These are phyloP conservation scores for Hypocreales sp. DNA, from an alignment of 2,329 filamentous ascomycete species.

Conservation along the genomic window DNA sequence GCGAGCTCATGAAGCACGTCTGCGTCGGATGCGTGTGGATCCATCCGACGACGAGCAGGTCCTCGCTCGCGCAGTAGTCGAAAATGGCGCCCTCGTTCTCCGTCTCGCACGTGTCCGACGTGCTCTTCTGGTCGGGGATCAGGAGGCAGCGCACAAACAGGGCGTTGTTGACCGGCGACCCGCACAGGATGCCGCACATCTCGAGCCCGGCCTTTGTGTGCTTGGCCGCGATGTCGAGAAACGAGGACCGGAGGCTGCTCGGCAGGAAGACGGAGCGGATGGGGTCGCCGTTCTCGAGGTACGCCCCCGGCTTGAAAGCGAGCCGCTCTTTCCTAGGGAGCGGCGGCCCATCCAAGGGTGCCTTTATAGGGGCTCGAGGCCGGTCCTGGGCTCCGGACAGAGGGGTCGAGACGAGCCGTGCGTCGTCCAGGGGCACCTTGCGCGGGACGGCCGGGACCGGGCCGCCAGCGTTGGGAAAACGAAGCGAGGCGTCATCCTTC, in stretches of 20 bases:
- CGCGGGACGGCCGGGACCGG: constrained; percentile 11
- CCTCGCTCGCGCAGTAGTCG: constrained; percentile 74
- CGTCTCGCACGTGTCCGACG: constrained; percentile 88
- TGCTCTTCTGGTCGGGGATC: constrained; percentile 81
- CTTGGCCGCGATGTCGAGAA: constrained; percentile 54
- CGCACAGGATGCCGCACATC: constrained; percentile 89
- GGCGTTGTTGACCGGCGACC: constrained; percentile 80
- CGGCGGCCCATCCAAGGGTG: constrained; percentile 9
- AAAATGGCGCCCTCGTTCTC: constrained; percentile 74
- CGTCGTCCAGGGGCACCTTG: constrained; percentile 12
- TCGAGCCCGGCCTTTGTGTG: constrained; percentile 79
- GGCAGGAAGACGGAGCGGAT: constrained; percentile 83
- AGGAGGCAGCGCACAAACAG: constrained; percentile 80
- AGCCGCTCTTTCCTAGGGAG: constrained; percentile 40
- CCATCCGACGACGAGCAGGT: constrained; percentile 82
- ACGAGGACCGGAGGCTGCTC: constrained; percentile 53
- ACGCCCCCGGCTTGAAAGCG: constrained; percentile 60
- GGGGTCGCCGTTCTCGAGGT: constrained; percentile 77
- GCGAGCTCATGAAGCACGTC: constrained; percentile 93
- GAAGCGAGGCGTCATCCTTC: constrained; percentile 2
- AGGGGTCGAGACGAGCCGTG: constrained; percentile 8
- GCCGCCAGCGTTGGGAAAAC: background rate
- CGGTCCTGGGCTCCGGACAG: constrained; percentile 2
- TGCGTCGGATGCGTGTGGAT: constrained; percentile 96
- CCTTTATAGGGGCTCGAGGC: constrained; percentile 16